Conservation (phyloP, 2,329 filamentous ascomycete species). For the Chaetomium sp. region DNA sequence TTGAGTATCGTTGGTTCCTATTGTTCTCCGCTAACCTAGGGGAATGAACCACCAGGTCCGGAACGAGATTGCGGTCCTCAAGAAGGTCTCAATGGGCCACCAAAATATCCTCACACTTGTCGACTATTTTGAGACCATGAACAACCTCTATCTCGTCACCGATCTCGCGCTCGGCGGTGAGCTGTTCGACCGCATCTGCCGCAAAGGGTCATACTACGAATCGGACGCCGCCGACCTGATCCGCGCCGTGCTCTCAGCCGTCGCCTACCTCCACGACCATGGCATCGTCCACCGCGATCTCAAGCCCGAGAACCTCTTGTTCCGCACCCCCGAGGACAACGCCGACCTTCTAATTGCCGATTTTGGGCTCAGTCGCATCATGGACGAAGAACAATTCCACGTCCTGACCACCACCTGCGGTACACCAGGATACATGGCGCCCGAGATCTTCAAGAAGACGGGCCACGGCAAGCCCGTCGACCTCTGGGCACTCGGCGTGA, state of each 20-base stretch:
- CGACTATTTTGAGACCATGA: conserved; percentile 99
- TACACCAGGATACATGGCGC: conserved; percentile 97
- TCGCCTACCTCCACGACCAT: conserved; percentile 96
- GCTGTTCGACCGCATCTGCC: conserved; percentile 96
- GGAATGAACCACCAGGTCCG: conserved; percentile 56
- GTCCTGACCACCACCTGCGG: conserved; percentile 96
- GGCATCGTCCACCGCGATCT: conserved; percentile 97
- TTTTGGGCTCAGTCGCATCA: conserved; percentile 91
- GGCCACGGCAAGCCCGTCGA: conserved; percentile 98
- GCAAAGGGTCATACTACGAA: conserved; percentile 98
- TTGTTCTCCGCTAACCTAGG: neutral
- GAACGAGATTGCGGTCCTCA: conserved; percentile 96
- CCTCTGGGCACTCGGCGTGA: conserved; percentile 96
- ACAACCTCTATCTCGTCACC: conserved; percentile 97
- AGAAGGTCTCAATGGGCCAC: conserved; percentile 98
- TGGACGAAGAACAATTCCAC: conserved; percentile 98
- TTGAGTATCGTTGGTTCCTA: neutral
- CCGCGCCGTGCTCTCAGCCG: conserved; percentile 89
- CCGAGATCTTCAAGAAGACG: conserved; percentile 98
- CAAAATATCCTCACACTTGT: conserved; percentile 96
- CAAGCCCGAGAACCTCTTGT: conserved; percentile 95
- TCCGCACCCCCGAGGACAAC: conserved; percentile 95
- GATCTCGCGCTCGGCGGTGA: conserved; percentile 94
- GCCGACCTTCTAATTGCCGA: conserved; percentile 95
- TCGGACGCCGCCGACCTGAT: conserved; percentile 94